Base-by-base conservation (phyloP, 208 protist species). In the Vickermania ingenoplastis region DNA sequence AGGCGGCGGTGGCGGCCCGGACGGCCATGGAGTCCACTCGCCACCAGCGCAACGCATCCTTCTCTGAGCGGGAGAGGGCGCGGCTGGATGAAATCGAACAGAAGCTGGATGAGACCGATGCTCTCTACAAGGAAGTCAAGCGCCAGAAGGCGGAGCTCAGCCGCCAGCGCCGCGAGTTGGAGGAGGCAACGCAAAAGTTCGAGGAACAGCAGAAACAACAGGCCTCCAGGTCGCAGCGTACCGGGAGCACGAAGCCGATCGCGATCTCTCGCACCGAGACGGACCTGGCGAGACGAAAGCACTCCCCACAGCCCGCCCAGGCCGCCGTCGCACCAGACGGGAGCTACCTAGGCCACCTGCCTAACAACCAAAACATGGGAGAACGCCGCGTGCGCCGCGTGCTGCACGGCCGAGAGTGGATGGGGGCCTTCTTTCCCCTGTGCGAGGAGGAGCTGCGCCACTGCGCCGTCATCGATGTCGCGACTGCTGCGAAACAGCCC, bases 321-420 rank as follows among this genome's bases (percentile, higher is more conserved):
- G 23, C 11, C n/a, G n/a, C 11, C 21, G 24, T 5, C 24, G 7
- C 5, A 5, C 13, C 24, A 7, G 7, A 25, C 5, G 50, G 7
- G 23, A 54, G 50, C 23, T 54, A 11, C 23, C 13, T 26, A 5
- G 53, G 53, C 25, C 50, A 59, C 27, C 52, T 54, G 3, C 45
- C 59, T 2, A 29, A 82, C 23, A 75, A 88, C 49, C 67, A 63
- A 36, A 79, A 89, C 36, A 69, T 80, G 29, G 54, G 63, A 55
- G 72, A 60, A 24, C 66, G 69, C 59, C 77, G 83, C 58, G 52
- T 90, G 24, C 80, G 86, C 60, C 86, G 83, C 67, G 85, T 90
- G 68, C 70, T 93, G 52, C 86, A 75, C 53, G 86, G 86, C 4
- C 76, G 77, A 53, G 83, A 87, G 61, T 93, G 86, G 83, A 2